These are phyloP conservation scores for Fusarium sp. DNA, from an alignment of 2,329 filamentous ascomycete genomes.

Conservation along the genomic window DNA sequence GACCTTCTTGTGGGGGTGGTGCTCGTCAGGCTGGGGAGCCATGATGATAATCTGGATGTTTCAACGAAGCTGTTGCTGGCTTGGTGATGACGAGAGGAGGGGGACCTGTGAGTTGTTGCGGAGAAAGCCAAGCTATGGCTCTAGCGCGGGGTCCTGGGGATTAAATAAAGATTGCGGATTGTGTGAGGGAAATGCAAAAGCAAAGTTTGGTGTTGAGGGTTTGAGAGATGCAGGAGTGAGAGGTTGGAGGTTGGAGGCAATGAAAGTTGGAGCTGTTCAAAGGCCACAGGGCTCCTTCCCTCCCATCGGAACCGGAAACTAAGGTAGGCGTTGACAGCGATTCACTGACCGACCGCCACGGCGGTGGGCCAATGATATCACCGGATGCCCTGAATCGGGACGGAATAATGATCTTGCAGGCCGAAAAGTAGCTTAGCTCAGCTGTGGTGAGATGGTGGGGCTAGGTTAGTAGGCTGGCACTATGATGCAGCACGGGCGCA, in stretches of 20 bases:
- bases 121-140: slow-evolving; percentile 37
- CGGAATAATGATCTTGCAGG: slow-evolving; percentile 52
- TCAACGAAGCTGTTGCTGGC: slow-evolving; percentile 42
- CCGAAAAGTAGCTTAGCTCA: slow-evolving; percentile 40
- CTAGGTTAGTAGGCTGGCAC: slow-evolving; percentile 32
- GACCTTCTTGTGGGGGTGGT: slow-evolving; percentile 73
- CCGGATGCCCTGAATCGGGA: slow-evolving; percentile 41
- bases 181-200: slow-evolving; percentile 3
- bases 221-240: slow-evolving; percentile 34
- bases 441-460: slow-evolving; percentile 29
- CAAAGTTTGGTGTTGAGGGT: slow-evolving; percentile 27
- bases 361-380: slow-evolving; percentile 49
- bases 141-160: slow-evolving; percentile 12
- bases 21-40: slow-evolving; percentile 72
- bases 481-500: slow-evolving; percentile 40
- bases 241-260: slow-evolving; percentile 35
- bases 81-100: slow-evolving; percentile 40
- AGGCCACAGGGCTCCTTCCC: slow-evolving; percentile 43
- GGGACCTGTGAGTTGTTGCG: slow-evolving; percentile 28
- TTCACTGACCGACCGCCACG: slow-evolving; percentile 44
- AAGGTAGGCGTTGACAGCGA: slow-evolving; percentile 34
- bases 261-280: slow-evolving; percentile 43
- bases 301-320: slow-evolving; percentile 39
- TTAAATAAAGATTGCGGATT: slow-evolving; percentile 15
- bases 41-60: slow-evolving; percentile 62